Evolutionary conservation across 2,329 filamentous ascomycete genomes (phyloP).

Genomic region (Fusarium neocosmosporiellum): DNA sequence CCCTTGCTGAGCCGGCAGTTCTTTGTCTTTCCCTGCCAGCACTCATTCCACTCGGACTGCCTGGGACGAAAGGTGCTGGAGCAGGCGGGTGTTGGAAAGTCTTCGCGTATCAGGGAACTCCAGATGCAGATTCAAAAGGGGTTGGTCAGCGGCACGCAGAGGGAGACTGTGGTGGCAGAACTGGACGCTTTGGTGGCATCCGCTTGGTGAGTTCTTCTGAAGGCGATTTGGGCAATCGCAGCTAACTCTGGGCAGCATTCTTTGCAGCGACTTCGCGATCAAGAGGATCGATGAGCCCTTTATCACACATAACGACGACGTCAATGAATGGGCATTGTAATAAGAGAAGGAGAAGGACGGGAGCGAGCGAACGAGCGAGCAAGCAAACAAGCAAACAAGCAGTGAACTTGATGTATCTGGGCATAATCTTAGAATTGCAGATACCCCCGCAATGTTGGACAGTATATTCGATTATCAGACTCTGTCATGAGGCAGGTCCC

Average conservation of each 20-base stretch:
- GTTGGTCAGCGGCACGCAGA: constrained; percentile 73
- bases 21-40: constrained; percentile 98
- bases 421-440: constrained; percentile 43
- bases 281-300: constrained; percentile 96
- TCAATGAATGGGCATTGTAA: constrained; percentile 82
- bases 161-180: constrained; percentile 87
- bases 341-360: constrained; percentile 16
- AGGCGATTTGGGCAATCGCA: neutral
- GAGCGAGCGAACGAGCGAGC: no score
- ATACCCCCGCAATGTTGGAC: constrained; percentile 40
- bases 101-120: constrained; percentile 84
- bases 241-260: constrained; percentile 69
- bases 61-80: constrained; percentile 87
- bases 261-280: constrained; percentile 95
- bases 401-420: constrained; percentile 25
- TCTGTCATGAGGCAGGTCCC: neutral
- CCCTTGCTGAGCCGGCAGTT: constrained; percentile 92
- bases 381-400: constrained; percentile 22
- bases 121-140: constrained; percentile 86
- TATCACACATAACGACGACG: constrained; percentile 77
- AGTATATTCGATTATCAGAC: constrained; percentile 17
- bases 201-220: constrained; percentile 73
- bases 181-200: constrained; percentile 92
- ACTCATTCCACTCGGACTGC: constrained; percentile 97
- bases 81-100: constrained; percentile 79